These are phyloP conservation scores for Yamadazyma aaseri DNA, from an alignment of 1,139 yeast genomes.

Conservation along the genomic window DNA sequence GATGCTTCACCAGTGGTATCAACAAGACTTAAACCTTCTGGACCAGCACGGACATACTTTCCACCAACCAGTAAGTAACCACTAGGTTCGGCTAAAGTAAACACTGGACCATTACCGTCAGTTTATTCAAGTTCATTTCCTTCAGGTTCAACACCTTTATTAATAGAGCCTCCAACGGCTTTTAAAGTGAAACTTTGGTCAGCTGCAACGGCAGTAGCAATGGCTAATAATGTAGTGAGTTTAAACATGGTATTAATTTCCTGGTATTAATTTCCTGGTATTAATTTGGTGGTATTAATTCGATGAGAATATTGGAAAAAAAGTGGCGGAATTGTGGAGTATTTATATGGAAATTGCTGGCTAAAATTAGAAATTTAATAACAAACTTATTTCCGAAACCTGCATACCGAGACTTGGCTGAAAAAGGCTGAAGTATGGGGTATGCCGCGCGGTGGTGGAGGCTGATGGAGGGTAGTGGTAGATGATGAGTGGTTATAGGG, in stretches of 20 bases:
- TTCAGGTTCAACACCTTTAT: slow-evolving; percentile 21
- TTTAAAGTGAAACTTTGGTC: slow-evolving; percentile 27
- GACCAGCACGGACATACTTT: slow-evolving; percentile 17
- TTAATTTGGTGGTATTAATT: too few species aligned
- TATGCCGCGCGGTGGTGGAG: too few species aligned
- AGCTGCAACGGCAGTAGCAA: slow-evolving; percentile 29
- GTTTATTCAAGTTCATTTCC: slow-evolving; percentile 18
- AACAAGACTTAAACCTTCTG: slow-evolving; percentile 12
- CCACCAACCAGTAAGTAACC: slow-evolving; percentile 24
- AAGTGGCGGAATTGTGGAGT: too few species aligned
- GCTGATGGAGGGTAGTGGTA: too few species aligned
- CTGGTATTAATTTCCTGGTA: too few species aligned
- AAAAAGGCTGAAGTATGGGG: too few species aligned
- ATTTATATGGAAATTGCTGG: not conserved
- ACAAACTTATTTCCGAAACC: too few species aligned
- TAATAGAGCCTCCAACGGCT: slow-evolving; percentile 26
- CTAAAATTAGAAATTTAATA: too few species aligned
- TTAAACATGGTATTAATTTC: slow-evolving; percentile 10
- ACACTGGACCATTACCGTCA: slow-evolving; percentile 20
- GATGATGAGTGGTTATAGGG: too few species aligned
- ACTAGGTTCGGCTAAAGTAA: slow-evolving; percentile 30
- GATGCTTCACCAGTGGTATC: slow-evolving; percentile 20
- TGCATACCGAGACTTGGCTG: too few species aligned
- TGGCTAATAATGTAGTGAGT: slow-evolving; percentile 22
- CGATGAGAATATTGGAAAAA: too few species aligned